phyloP scores from a whole-genome alignment of 2,329 filamentous ascomycete species.

The Orbilia quercus region DNA sequence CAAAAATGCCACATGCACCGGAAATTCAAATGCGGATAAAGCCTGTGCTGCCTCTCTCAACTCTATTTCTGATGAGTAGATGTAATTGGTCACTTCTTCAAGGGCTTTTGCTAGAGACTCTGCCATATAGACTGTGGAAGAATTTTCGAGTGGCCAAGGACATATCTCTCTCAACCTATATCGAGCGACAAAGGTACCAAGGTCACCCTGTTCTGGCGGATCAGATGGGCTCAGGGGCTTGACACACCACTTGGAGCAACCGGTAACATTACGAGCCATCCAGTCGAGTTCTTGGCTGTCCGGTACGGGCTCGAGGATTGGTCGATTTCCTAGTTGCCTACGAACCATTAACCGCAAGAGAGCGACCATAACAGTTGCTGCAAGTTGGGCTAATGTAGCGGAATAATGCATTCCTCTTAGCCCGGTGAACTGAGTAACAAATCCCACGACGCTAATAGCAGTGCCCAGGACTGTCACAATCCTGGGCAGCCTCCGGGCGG shows the following conservation, averaged over 20 bases:
- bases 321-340: conserved; percentile 37
- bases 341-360: conserved; percentile 52
- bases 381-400: conserved; percentile 55
- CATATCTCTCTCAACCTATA: conserved; percentile 21
- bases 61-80: conserved; percentile 24
- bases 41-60: conserved; percentile 3
- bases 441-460: conserved; percentile 43
- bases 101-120: conserved; percentile 12
- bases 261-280: conserved; percentile 27
- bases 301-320: conserved; percentile 23
- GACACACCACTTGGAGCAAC: conserved; percentile 23
- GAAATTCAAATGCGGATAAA: conserved; percentile 8
- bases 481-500: not conserved
- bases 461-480: conserved; percentile 23
- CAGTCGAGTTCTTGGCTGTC: conserved; percentile 53
- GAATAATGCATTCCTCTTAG: conserved; percentile 56
- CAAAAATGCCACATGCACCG: conserved; percentile 15
- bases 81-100: conserved; percentile 21
- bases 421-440: conserved; percentile 57
- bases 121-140: conserved; percentile 1
- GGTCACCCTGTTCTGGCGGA: not conserved
- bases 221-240: conserved; percentile 9
- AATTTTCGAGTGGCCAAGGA: conserved; percentile 21
- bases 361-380: conserved; percentile 44
- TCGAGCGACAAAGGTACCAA: conserved; percentile 3